These are phyloP conservation scores for Pseudogymnoascus sp. DNA, from an alignment of 2,329 filamentous ascomycete genomes.

Conservation along the genomic window DNA sequence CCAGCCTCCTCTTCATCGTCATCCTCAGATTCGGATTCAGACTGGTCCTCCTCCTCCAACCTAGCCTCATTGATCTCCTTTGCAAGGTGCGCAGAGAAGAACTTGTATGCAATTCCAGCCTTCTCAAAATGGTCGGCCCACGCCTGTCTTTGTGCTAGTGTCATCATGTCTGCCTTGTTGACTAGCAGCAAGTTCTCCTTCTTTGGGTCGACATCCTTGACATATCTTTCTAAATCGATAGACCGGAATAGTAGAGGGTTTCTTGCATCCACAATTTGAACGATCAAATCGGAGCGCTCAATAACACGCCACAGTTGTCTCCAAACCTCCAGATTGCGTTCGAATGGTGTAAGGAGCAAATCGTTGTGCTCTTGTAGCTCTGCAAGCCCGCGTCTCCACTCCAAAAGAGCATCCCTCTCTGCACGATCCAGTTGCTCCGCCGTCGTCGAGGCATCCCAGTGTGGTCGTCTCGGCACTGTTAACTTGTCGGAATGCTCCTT, in stretches of 20 bases:
- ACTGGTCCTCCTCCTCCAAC: constrained; percentile 39
- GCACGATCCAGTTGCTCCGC: constrained; percentile 69
- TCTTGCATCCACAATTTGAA: constrained; percentile 96
- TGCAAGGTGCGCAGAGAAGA: constrained; percentile 90
- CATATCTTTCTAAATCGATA: constrained; percentile 87
- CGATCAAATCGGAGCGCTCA: constrained; percentile 87
- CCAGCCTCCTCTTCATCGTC: constrained; percentile 34
- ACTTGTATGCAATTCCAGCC: constrained; percentile 80
- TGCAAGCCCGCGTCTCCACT: constrained; percentile 84
- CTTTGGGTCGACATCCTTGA: constrained; percentile 80
- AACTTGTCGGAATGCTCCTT: constrained; percentile 69
- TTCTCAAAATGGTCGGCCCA: constrained; percentile 86
- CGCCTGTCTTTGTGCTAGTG: constrained; percentile 65
- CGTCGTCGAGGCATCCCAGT: constrained; percentile 83
- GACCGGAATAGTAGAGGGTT: constrained; percentile 92
- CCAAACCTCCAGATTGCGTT: constrained; percentile 96
- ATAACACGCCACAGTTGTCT: constrained; percentile 97
- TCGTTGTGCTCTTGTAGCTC: constrained; percentile 93
- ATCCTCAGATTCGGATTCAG: constrained; percentile 31
- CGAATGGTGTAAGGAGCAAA: constrained; percentile 93
- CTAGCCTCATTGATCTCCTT: constrained; percentile 79
- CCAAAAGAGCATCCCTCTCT: constrained; percentile 74
- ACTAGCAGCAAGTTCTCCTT: constrained; percentile 91
- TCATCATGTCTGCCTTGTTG: constrained; percentile 99
- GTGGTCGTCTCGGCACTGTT: constrained; percentile 81